Evolutionary conservation across 495 filamentous ascomycete genomes (phyloP), one percentile per base, ranked within the genome.

Genomic region (Cercophora scortea): DNA sequence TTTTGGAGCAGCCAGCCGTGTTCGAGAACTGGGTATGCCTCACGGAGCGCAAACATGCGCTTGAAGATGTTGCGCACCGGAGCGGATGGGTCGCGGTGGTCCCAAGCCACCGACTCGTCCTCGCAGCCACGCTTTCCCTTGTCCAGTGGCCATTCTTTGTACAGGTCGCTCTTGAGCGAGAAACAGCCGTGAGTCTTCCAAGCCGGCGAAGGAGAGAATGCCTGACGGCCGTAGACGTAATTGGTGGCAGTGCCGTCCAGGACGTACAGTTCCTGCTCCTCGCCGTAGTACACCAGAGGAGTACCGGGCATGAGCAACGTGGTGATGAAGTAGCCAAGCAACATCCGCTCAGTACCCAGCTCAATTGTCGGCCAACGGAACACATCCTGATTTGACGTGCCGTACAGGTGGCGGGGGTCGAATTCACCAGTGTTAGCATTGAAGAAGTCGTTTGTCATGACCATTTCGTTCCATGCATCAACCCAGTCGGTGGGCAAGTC

Each of bases 111-210:
- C 2, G 56, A 50, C 6, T 76, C 68, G 54, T 89, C 85, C 8
- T 81, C 44, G 55, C 85, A 89, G 6, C 83, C 85, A 33, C 71
- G 40, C 1, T 70, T 61, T 1, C 79, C 80, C 32, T 72, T 69
- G 8, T 77, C 72, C 32, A 87, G 68, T 0, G 82, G 83, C 71
- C 79, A 83, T 15, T 83, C 60, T 45, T 68, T 70, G 60, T 85
- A 86, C 49, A 84, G 78, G 5, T 67, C 68, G 15, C 73, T 74
- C 33, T 73, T 71, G 8, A 85, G 63, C 9, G 63, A 60, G 68
- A 84, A 88, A 60, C 85, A 89, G 6, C 84, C 85, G 55, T 89
- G 85, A 4, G 76, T 71, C 53, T 80, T 79, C 85, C 85, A 89
- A 0, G 85, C 85, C 0, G 78, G 79, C 2, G 79, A 71, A 5